Evolutionary conservation across 495 filamentous ascomycete species (phyloP).

Genomic region (Xylaria sp.): DNA sequence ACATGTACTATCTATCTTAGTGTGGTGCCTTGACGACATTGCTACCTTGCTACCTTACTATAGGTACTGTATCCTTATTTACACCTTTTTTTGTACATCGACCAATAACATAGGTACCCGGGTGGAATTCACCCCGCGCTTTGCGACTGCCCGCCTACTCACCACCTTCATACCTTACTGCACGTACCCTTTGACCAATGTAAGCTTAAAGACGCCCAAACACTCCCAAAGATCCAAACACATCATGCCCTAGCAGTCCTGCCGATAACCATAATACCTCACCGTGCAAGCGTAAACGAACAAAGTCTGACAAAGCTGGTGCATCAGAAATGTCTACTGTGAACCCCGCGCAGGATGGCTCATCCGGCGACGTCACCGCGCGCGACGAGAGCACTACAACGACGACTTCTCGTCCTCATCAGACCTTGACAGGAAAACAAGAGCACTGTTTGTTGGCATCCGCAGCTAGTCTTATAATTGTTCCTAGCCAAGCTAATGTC

Average conservation of each 20-base stretch:
- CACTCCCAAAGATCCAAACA: not conserved
- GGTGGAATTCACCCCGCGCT: slow-evolving; percentile 21
- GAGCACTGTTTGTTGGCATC: slow-evolving; percentile 79
- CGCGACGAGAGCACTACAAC: slow-evolving; percentile 11
- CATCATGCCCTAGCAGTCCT: not conserved
- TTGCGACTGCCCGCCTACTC: not conserved
- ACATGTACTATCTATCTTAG: not conserved
- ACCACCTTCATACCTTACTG: not conserved
- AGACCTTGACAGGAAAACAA: slow-evolving; percentile 87
- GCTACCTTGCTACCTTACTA: not conserved
- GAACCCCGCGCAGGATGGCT: slow-evolving; percentile 35
- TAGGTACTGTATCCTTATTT: not conserved
- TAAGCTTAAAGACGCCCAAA: slow-evolving; percentile 15
- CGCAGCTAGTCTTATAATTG: not conserved
- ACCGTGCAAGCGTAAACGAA: not conserved
- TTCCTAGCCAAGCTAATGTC: slow-evolving; percentile 38
- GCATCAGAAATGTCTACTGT: slow-evolving; percentile 35
- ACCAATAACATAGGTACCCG: slow-evolving; percentile 6
- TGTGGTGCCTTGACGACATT: slow-evolving; percentile 3
- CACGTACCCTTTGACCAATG: not conserved
- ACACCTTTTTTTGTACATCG: not conserved
- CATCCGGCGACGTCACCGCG: slow-evolving; percentile 27
- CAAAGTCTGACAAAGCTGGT: slow-evolving; percentile 1
- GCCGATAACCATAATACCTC: not conserved
- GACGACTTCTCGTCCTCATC: slow-evolving; percentile 36